Evolutionary conservation across 148 eudicot species (phyloP).

Genomic region (Camellia sinensis): DNA sequence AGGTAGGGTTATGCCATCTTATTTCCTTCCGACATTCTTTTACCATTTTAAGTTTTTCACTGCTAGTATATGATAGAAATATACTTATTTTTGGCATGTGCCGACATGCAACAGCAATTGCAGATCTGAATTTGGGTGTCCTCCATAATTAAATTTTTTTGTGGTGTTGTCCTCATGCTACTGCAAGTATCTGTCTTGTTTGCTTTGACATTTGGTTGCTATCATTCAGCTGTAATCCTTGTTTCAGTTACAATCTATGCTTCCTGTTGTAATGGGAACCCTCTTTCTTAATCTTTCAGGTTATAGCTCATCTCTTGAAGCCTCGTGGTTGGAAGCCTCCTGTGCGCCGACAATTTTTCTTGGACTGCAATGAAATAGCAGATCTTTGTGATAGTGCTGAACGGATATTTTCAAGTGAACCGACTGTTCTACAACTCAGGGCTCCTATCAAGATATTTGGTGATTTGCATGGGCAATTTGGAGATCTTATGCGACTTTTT

Average conservation of each 20-base stretch:
- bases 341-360: slow-evolving; percentile 87
- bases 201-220: background rate
- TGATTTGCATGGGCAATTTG: slow-evolving; percentile 98
- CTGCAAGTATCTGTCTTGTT: background rate
- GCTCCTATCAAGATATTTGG: slow-evolving; percentile 99
- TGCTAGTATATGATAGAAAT: background rate
- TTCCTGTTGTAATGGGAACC: slow-evolving; percentile 6
- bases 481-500: slow-evolving; percentile 98
- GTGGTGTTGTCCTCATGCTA: background rate
- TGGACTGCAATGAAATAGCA: slow-evolving; percentile 95
- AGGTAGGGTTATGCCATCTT: slow-evolving; percentile 43
- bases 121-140: background rate
- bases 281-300: slow-evolving; percentile 34
- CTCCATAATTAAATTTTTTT: background rate
- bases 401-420: slow-evolving; percentile 91
- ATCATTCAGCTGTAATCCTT: background rate
- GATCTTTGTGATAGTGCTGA: slow-evolving; percentile 98
- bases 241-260: background rate
- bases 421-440: slow-evolving; percentile 84
- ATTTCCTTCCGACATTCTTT: background rate
- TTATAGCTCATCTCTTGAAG: slow-evolving; percentile 86
- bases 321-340: slow-evolving; percentile 99
- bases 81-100: background rate
- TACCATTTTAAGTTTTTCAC: background rate
- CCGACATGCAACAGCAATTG: background rate